Conservation (phyloP, 108 stramenopile species). For the Cylindrotheca fusiformis region DNA sequence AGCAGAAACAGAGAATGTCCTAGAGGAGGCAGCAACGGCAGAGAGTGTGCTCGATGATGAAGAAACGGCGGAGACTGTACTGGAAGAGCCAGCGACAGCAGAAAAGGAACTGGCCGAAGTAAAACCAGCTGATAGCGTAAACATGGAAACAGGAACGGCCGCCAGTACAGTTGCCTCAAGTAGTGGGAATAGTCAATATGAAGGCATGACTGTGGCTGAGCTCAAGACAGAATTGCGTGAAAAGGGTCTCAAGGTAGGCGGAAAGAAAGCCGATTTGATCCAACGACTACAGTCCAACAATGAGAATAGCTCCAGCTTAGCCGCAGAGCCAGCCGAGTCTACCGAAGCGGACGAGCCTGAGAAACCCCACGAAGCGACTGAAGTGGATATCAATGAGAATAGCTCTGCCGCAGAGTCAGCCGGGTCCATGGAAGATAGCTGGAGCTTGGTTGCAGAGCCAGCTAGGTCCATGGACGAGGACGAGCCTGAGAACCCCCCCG, state of each 20-base stretch:
- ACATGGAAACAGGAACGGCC: not conserved
- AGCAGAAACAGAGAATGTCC: not conserved
- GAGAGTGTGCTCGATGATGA: not conserved
- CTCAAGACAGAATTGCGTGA: conserved; percentile 73
- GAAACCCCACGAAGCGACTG: not conserved
- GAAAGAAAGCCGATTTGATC: conserved; percentile 82
- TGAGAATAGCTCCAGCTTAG: not conserved
- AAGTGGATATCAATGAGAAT: not conserved
- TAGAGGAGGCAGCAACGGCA: not conserved
- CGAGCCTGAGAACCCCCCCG: too few relatives aligned
- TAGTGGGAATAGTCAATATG: not conserved
- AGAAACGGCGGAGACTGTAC: not conserved
- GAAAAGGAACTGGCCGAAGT: too few relatives aligned
- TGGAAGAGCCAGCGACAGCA: not conserved
- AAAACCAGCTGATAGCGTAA: not conserved
- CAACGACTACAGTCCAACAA: conserved; percentile 41
- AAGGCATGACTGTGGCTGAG: conserved; percentile 55
- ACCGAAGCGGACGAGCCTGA: not conserved
- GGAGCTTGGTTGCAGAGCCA: too few relatives aligned
- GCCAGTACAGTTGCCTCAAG: not conserved
- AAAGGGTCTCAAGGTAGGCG: conserved; percentile 75
- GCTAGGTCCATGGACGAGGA: too few relatives aligned
- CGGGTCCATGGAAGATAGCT: too few relatives aligned
- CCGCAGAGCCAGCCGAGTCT: too few relatives aligned
- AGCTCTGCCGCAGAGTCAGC: too few relatives aligned